phyloP scores from a whole-genome alignment of 208 protist genomes.

The Leptomonas pyrrhocoris region DNA sequence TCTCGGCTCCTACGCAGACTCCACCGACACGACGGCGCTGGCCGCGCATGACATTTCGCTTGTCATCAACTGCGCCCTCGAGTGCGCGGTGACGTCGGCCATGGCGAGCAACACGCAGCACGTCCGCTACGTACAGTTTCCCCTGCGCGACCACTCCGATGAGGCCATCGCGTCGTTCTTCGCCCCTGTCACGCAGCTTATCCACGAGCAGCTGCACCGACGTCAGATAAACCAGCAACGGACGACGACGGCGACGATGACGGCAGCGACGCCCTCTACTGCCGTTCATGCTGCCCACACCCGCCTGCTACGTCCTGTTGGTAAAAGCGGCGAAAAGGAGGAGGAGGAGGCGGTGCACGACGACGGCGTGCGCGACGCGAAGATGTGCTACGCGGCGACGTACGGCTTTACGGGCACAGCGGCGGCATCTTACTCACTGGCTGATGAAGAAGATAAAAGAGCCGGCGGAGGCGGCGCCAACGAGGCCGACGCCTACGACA shows the following conservation, averaged over 20 bases:
- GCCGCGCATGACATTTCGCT: slow-evolving; percentile 51
- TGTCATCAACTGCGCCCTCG: slow-evolving; percentile 70
- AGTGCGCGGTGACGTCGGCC: slow-evolving; percentile 52
- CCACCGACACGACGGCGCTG: slow-evolving; percentile 43
- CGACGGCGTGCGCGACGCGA: too few relatives aligned
- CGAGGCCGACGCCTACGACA: not conserved
- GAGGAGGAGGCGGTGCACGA: too few relatives aligned
- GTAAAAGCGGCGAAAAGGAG: too few relatives aligned
- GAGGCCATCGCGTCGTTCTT: slow-evolving; percentile 62
- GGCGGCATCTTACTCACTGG: too few relatives aligned
- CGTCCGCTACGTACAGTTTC: slow-evolving; percentile 59
- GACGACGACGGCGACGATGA: not conserved
- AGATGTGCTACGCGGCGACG: too few relatives aligned
- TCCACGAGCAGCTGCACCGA: slow-evolving; percentile 79
- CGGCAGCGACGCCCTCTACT: not conserved
- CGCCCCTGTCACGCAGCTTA: slow-evolving; percentile 58
- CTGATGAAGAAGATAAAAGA: too few relatives aligned
- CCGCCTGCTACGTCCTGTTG: too few relatives aligned
- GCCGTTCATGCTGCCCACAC: too few relatives aligned
- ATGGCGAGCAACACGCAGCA: slow-evolving; percentile 47
- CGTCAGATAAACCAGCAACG: slow-evolving; percentile 36
- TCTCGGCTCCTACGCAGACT: slow-evolving; percentile 61
- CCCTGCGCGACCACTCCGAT: slow-evolving; percentile 77
- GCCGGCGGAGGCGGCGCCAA: not conserved
- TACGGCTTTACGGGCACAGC: too few relatives aligned